These are phyloP conservation scores for Vaccinium darrowii DNA, from an alignment of 148 eudicot genomes.

Conservation along the genomic window DNA sequence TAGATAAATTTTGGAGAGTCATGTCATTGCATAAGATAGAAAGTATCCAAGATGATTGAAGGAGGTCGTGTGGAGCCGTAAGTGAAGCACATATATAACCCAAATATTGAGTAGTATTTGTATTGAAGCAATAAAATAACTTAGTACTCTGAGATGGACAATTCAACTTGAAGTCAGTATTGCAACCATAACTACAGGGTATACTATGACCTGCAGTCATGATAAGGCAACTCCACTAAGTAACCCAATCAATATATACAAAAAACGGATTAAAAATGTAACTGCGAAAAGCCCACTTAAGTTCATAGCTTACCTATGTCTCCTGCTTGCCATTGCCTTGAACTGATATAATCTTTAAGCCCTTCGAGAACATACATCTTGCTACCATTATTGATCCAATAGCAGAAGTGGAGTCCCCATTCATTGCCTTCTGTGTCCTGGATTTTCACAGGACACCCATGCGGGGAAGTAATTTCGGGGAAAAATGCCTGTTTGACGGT, in stretches of 20 bases:
- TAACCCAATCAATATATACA: neutral
- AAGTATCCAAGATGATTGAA: neutral
- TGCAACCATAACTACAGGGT: neutral
- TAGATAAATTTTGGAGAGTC: neutral
- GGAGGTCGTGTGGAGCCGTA: neutral
- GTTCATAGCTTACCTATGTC: conserved; percentile 33
- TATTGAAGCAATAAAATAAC: neutral
- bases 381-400: conserved; percentile 37
- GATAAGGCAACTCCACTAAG: neutral
- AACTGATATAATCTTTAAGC: conserved; percentile 37
- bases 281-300: neutral
- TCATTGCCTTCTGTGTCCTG: conserved; percentile 40
- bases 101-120: neutral
- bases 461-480: conserved; percentile 31
- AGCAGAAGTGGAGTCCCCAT: conserved; percentile 39
- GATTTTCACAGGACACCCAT: conserved; percentile 31
- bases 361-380: conserved; percentile 48
- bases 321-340: conserved; percentile 41
- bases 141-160: neutral
- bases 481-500: conserved; percentile 35
- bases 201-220: neutral
- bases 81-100: neutral
- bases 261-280: neutral
- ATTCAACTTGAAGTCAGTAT: neutral
- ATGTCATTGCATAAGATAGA: neutral